Percentiles rank a stretch among this genome's conserved stretches.
These are phyloP conservation scores for Phaeoacremonium minimum DNA, from an alignment of 2,329 filamentous ascomycete genomes.

Conservation along the genomic window DNA sequence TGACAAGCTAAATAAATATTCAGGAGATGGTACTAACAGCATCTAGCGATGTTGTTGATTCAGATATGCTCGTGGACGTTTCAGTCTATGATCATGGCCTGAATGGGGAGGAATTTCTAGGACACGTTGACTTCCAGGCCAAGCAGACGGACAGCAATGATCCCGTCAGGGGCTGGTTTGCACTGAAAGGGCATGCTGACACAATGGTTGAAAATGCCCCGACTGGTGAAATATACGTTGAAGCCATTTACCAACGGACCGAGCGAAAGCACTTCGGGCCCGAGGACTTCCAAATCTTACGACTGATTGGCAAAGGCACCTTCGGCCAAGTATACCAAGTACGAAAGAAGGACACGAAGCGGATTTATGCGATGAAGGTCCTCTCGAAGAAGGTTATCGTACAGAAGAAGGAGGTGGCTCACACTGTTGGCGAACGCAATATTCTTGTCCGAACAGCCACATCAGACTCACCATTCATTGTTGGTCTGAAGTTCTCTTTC, in stretches of 20 bases:
- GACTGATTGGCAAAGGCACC: slow-evolving; percentile 95
- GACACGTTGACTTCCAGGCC: slow-evolving; percentile 78
- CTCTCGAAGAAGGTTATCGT: slow-evolving; percentile 99
- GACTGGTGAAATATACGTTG: slow-evolving; percentile 85
- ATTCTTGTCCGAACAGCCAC: slow-evolving; percentile 95
- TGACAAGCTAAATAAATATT: too few relatives aligned
- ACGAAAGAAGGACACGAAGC: slow-evolving; percentile 89
- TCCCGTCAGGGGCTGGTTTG: slow-evolving; percentile 80
- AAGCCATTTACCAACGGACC: slow-evolving; percentile 78
- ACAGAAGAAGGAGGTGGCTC: slow-evolving; percentile 98
- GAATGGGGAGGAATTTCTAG: slow-evolving; percentile 84
- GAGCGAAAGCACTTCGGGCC: slow-evolving; percentile 92
- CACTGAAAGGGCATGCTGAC: slow-evolving; percentile 70
- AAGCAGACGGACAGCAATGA: slow-evolving; percentile 61
- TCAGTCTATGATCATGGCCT: slow-evolving; percentile 84
- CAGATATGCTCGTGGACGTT: slow-evolving; percentile 84
- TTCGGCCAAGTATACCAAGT: slow-evolving; percentile 99
- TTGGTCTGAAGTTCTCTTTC: slow-evolving; percentile 97
- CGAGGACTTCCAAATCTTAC: slow-evolving; percentile 91
- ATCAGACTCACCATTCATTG: slow-evolving; percentile 94
- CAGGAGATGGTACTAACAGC: background rate
- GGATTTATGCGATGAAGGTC: slow-evolving; percentile 99
- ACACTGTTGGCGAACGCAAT: slow-evolving; percentile 94
- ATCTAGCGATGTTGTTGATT: slow-evolving; percentile 82
- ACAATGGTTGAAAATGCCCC: slow-evolving; percentile 66